Conservation (phyloP, 352 stramenopile genomes). For the Phytopythium boreale region DNA sequence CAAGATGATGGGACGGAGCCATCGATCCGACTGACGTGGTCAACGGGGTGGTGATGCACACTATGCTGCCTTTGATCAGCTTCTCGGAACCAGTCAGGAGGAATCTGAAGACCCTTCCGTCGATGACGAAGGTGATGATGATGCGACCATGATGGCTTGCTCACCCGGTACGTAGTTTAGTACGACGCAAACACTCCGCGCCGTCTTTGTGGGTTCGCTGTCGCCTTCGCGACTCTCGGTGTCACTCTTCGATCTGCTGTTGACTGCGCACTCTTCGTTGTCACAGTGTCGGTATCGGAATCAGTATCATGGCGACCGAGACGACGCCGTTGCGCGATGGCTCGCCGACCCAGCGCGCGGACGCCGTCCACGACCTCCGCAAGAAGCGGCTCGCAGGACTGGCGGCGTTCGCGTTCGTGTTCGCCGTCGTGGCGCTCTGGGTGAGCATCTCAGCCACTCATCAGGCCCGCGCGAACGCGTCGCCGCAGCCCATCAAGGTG, state of each 20-base stretch:
- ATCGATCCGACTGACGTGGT: neutral
- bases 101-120: neutral
- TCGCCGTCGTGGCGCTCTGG: conserved; percentile 15
- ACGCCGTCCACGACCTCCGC: neutral
- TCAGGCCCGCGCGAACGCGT: conserved; percentile 3
- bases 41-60: neutral
- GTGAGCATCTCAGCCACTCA: conserved; percentile 16
- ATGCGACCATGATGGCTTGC: neutral
- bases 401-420: conserved; percentile 15
- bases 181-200: neutral
- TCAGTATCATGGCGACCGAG: conserved; percentile 18
- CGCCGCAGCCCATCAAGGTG: conserved; percentile 11
- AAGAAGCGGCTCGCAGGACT: conserved; percentile 16
- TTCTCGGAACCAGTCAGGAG: neutral
- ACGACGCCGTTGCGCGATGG: conserved; percentile 19
- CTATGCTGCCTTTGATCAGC: neutral
- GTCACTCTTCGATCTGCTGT: neutral
- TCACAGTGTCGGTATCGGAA: neutral
- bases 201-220: neutral
- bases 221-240: too few relatives aligned
- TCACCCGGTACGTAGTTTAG: neutral
- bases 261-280: neutral
- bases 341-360: neutral
- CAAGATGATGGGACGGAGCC: neutral
- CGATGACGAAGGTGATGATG: neutral